These are phyloP conservation scores for Geum urbanum DNA, from an alignment of 306 rosid genomes.

Conservation along the genomic window DNA sequence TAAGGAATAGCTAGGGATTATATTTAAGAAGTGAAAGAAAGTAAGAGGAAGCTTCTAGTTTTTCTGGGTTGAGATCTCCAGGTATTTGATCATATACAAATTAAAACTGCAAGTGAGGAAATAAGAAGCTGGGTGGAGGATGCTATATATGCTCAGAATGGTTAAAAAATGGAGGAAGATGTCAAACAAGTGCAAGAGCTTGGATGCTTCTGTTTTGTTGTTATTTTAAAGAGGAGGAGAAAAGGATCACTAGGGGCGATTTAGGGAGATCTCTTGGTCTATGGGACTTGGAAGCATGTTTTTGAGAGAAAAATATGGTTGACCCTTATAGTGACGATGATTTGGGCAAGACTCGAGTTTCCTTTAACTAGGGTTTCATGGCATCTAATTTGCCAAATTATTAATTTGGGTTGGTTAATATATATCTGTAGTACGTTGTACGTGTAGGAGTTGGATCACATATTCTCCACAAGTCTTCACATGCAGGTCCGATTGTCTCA, in stretches of 20 bases:
- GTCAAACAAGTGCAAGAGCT: constrained; percentile 47
- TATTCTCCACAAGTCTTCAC: constrained; percentile 1
- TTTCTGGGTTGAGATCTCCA: constrained; percentile 59
- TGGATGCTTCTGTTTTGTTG: constrained; percentile 42
- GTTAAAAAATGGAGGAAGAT: constrained; percentile 15
- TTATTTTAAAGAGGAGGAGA: constrained; percentile 1
- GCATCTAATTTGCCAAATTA: background rate
- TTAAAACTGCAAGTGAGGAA: background rate
- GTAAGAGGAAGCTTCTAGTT: constrained; percentile 54
- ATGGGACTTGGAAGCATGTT: constrained; percentile 39
- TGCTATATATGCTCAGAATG: constrained; percentile 1
- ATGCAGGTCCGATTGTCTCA: background rate
- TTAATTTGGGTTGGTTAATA: constrained; percentile 14
- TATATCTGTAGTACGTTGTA: background rate
- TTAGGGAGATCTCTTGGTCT: constrained; percentile 16
- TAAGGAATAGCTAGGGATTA: background rate
- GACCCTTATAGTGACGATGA: constrained; percentile 26
- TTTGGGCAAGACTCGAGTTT: background rate
- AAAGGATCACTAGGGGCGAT: background rate
- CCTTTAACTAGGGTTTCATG: background rate
- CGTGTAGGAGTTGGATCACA: constrained; percentile 27
- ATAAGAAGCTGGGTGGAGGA: constrained; percentile 11
- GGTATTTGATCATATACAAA: constrained; percentile 13
- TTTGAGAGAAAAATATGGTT: constrained; percentile 31
- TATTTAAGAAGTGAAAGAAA: constrained; percentile 37